These are phyloP conservation scores for Scheffersomyces stambukii DNA, from an alignment of 1,139 yeast species.

Conservation along the genomic window DNA sequence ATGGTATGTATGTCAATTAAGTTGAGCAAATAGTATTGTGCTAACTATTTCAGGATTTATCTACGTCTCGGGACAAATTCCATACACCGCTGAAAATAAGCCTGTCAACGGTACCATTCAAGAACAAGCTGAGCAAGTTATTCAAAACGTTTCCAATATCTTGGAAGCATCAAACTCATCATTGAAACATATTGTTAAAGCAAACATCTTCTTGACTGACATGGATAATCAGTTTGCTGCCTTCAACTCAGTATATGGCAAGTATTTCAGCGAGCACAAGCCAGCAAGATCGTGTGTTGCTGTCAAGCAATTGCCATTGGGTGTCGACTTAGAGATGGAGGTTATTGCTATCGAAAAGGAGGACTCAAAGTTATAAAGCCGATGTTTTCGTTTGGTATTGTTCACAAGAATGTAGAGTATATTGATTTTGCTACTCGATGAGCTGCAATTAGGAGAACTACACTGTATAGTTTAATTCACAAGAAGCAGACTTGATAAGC, in stretches of 20 bases:
- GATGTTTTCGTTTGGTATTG: no score
- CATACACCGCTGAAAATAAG: conserved; percentile 79
- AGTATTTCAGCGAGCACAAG: conserved; percentile 75
- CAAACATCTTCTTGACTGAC: conserved; percentile 83
- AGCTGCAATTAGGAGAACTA: no score
- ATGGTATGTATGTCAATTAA: conserved; percentile 43
- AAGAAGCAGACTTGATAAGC: no score
- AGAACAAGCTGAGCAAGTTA: conserved; percentile 81
- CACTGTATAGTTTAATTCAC: no score
- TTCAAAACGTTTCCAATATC: conserved; percentile 71
- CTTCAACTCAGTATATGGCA: conserved; percentile 78
- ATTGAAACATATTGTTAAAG: conserved; percentile 77
- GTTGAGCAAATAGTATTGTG: not conserved
- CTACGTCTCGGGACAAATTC: conserved; percentile 94
- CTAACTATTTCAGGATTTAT: conserved; percentile 50
- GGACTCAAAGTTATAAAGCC: conserved; percentile 34
- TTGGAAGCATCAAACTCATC: conserved; percentile 81
- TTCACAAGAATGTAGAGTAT: no score
- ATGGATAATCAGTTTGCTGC: conserved; percentile 71
- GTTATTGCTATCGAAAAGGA: conserved; percentile 69
- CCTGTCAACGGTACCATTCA: conserved; percentile 63
- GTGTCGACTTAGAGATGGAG: conserved; percentile 72
- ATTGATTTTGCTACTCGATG: no score
- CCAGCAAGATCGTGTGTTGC: conserved; percentile 98
- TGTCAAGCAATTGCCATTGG: conserved; percentile 81